phyloP scores from a whole-genome alignment of 306 rosid genomes.

The Styphnolobium japonicum region DNA sequence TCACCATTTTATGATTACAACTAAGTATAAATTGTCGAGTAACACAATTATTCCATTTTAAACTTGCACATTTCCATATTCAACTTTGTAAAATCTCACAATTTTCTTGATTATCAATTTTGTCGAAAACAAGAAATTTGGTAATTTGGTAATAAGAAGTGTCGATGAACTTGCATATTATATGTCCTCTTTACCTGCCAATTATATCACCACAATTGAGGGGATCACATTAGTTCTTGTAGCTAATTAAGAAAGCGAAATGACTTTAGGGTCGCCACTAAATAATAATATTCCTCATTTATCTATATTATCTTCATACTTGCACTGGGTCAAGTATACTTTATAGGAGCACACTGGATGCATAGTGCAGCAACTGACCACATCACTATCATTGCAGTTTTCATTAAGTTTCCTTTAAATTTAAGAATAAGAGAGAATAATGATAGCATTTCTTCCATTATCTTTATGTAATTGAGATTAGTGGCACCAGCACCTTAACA shows the following conservation, averaged over 20 bases:
- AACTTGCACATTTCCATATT: no score
- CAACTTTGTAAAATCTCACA: no score
- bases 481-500: background rate
- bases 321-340: background rate
- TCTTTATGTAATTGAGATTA: background rate
- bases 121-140: no score
- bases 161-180: background rate
- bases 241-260: slow-evolving; percentile 26
- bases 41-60: no score
- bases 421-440: background rate
- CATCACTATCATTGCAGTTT: slow-evolving; percentile 3
- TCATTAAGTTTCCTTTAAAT: background rate
- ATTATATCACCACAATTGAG: background rate
- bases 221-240: background rate
- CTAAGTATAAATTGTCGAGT: no score
- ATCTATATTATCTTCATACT: slow-evolving; percentile 26
- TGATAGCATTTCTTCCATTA: background rate
- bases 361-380: slow-evolving; percentile 27
- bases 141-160: no score
- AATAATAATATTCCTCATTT: slow-evolving; percentile 13
- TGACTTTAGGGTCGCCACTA: background rate
- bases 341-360: slow-evolving; percentile 31
- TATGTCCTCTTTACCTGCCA: background rate
- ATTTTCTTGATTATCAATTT: no score
- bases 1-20: no score